Percentiles rank a stretch among this genome's conserved stretches.
These are phyloP conservation scores for Cyberlindnera mrakii DNA, from an alignment of 805 yeast species.

Conservation along the genomic window DNA sequence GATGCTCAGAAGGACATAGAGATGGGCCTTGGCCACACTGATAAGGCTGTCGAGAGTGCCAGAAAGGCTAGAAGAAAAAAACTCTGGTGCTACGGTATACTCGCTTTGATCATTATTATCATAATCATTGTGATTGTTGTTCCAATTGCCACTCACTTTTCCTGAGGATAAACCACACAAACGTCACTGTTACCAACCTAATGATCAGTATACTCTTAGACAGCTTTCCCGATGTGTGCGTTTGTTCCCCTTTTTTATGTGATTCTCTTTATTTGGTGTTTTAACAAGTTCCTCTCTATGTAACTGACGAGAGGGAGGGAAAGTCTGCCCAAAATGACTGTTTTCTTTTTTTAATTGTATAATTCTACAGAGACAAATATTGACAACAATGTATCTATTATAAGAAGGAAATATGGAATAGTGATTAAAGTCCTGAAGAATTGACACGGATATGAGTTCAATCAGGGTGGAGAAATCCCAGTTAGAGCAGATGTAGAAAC, in stretches of 20 bases:
- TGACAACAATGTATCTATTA: background rate
- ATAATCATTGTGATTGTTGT: constrained; percentile 66
- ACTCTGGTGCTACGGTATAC: constrained; percentile 74
- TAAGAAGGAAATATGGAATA: constrained; percentile 20
- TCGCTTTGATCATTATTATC: constrained; percentile 50
- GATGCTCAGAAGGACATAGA: constrained; percentile 88
- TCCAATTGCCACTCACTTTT: constrained; percentile 18
- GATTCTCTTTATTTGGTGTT: no score
- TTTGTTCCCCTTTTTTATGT: no score
- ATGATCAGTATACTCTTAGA: no score
- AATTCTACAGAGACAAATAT: background rate
- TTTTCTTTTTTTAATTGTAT: background rate
- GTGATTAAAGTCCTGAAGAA: constrained; percentile 23
- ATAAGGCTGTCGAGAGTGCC: constrained; percentile 84
- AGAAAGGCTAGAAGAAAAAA: constrained; percentile 86
- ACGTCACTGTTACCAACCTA: no score
- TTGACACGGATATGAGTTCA: constrained; percentile 12
- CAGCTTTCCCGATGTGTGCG: no score
- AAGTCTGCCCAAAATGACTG: background rate
- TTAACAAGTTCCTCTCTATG: no score
- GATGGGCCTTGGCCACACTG: constrained; percentile 90
- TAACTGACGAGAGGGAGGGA: background rate
- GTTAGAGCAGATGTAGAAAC: background rate
- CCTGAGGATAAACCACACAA: background rate
- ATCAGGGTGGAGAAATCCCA: constrained; percentile 25